phyloP scores from a whole-genome alignment of 768 basidiomycete species.

The Lentinula sp. region DNA sequence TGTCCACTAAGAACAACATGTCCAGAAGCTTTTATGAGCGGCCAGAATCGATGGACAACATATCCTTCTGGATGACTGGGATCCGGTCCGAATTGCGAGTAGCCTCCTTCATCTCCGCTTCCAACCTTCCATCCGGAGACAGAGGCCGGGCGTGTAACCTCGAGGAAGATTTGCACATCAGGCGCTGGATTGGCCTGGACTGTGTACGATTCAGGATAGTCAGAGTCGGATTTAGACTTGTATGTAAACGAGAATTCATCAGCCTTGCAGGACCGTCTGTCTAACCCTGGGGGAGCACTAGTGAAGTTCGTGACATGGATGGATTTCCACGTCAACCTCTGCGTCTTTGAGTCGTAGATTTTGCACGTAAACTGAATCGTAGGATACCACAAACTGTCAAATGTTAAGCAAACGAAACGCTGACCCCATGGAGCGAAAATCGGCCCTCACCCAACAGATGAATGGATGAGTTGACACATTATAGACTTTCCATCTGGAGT shows the following conservation, averaged over 20 bases:
- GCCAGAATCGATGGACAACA: conserved; percentile 91
- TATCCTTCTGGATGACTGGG: conserved; percentile 69
- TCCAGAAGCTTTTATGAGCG: conserved; percentile 56
- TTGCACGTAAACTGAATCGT: conserved; percentile 94
- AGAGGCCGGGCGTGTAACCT: conserved; percentile 59
- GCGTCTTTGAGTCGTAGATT: conserved; percentile 71
- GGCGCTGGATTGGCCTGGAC: conserved; percentile 74
- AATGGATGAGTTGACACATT: conserved; percentile 86
- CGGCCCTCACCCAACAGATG: conserved; percentile 72
- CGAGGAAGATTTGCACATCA: conserved; percentile 77
- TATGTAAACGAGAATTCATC: conserved; percentile 78
- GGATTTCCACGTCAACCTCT: conserved; percentile 78
- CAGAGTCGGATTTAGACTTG: conserved; percentile 47
- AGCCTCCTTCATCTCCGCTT: conserved; percentile 80
- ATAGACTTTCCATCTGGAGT: conserved; percentile 73
- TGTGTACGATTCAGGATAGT: conserved; percentile 71
- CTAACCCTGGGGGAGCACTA: conserved; percentile 66
- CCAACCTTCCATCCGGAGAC: conserved; percentile 90
- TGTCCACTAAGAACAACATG: conserved; percentile 62
- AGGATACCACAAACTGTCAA: conserved; percentile 80
- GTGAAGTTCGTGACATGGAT: conserved; percentile 79
- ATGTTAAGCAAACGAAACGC: neutral
- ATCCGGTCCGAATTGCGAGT: conserved; percentile 80
- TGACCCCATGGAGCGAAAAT: conserved; percentile 3
- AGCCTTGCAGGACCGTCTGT: conserved; percentile 82